phyloP scores from a whole-genome alignment of 176 grass and related monocot species.

The Zea mays region Zm-B73-REFERENCE-NAM-5.0 NC_050103.1:156434001-156434500 shows the following conservation, averaged over 20 bases:
- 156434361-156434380: too few relatives aligned
- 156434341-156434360: too few relatives aligned
- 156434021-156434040: too few relatives aligned
- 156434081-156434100: not conserved
- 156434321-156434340: too few relatives aligned
- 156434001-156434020: too few relatives aligned
- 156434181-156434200: not conserved
- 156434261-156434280: too few relatives aligned
- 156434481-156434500: not conserved
- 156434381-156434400: not conserved
- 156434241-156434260: too few relatives aligned
- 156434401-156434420: conserved; percentile 6
- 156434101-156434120: conserved; percentile 31
- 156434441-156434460: not conserved
- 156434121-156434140: conserved; percentile 25
- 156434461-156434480: conserved; percentile 24
- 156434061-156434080: conserved; percentile 8
- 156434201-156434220: too few relatives aligned
- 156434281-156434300: too few relatives aligned
- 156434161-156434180: not conserved
- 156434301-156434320: too few relatives aligned
- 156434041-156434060: too few relatives aligned
- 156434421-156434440: not conserved
- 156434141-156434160: conserved; percentile 20
- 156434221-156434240: not conserved